Percentiles rank a stretch among this genome's conserved stretches.
phyloP scores from a whole-genome alignment of 2,329 filamentous ascomycete genomes.

The Curvularia sp. region DNA sequence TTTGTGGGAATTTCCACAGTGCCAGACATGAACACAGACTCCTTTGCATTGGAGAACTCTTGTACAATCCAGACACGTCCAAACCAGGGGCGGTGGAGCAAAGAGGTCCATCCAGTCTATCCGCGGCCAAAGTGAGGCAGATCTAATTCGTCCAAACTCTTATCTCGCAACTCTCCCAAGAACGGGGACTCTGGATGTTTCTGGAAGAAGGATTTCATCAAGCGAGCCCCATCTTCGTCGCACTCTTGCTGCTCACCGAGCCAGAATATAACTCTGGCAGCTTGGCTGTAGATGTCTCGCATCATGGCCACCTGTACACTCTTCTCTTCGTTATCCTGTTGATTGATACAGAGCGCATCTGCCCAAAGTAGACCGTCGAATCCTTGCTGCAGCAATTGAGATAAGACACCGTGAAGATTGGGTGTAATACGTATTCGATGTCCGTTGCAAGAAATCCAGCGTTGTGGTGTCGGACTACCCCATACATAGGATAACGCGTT shows the following conservation, averaged over 20 bases:
- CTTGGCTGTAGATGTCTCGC: constrained; percentile 18
- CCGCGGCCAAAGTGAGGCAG: constrained; percentile 1
- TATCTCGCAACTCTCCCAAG: not conserved
- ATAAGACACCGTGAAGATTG: not conserved
- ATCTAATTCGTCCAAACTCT: not conserved
- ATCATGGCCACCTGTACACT: constrained; percentile 19
- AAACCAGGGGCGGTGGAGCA: constrained; percentile 18
- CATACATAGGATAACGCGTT: not conserved
- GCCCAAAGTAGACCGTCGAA: constrained; percentile 10
- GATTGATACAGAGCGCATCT: constrained; percentile 1
- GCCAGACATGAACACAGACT: constrained; percentile 15
- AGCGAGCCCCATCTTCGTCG: constrained; percentile 10
- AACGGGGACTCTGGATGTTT: not conserved
- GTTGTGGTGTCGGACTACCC: not conserved
- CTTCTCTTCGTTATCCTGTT: constrained; percentile 14
- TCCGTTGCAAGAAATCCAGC: not conserved
- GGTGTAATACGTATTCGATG: not conserved
- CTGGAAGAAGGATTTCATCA: constrained; percentile 8
- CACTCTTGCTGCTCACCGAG: constrained; percentile 14
- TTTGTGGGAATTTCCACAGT: constrained; percentile 12
- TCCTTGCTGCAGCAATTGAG: not conserved
- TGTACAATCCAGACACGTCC: constrained; percentile 22
- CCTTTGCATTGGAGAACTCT: constrained; percentile 17
- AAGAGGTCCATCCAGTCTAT: constrained; percentile 17
- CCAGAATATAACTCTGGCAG: constrained; percentile 18